These are phyloP conservation scores for Cenococcum geophilum DNA, from an alignment of 495 filamentous ascomycete species.

Conservation along the genomic window DNA sequence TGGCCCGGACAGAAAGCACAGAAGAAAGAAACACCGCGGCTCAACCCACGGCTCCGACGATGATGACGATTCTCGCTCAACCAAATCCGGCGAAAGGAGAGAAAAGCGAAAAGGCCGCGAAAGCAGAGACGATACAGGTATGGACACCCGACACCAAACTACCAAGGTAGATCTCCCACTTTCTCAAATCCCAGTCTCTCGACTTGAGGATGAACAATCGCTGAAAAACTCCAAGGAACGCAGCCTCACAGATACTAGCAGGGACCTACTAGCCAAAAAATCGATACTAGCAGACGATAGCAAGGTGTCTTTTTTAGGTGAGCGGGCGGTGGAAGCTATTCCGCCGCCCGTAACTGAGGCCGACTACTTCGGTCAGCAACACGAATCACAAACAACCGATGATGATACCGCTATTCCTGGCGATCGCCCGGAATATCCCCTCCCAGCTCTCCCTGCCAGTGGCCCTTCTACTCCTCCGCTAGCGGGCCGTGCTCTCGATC, in stretches of 20 bases:
- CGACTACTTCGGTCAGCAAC: slow-evolving; percentile 13
- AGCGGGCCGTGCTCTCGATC: not conserved
- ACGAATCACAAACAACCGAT: slow-evolving; percentile 2
- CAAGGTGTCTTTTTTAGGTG: slow-evolving; percentile 43
- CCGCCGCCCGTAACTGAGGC: slow-evolving; percentile 32
- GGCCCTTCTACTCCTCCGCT: not conserved
- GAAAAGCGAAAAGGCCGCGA: slow-evolving; percentile 28
- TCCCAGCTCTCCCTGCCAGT: slow-evolving; percentile 14
- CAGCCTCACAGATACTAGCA: slow-evolving; percentile 12
- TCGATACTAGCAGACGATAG: slow-evolving; percentile 21
- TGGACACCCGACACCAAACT: slow-evolving; percentile 17
- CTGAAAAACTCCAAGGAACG: slow-evolving; percentile 4
- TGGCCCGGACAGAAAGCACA: slow-evolving; percentile 30
- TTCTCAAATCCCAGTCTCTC: slow-evolving; percentile 2
- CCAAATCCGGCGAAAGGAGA: slow-evolving; percentile 15
- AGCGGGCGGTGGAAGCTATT: slow-evolving; percentile 41
- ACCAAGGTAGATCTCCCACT: slow-evolving; percentile 20
- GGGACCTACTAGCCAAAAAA: slow-evolving; percentile 8
- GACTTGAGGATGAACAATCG: not conserved
- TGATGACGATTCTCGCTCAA: slow-evolving; percentile 30
- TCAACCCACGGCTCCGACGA: slow-evolving; percentile 28
- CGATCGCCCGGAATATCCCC: slow-evolving; percentile 27
- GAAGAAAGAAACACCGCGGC: slow-evolving; percentile 34
- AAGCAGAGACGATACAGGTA: slow-evolving; percentile 24
- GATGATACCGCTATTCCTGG: slow-evolving; percentile 21